Evolutionary conservation across 2,329 filamentous ascomycete genomes (phyloP).

Genomic region (Trichoderma brevicompactum): DNA sequence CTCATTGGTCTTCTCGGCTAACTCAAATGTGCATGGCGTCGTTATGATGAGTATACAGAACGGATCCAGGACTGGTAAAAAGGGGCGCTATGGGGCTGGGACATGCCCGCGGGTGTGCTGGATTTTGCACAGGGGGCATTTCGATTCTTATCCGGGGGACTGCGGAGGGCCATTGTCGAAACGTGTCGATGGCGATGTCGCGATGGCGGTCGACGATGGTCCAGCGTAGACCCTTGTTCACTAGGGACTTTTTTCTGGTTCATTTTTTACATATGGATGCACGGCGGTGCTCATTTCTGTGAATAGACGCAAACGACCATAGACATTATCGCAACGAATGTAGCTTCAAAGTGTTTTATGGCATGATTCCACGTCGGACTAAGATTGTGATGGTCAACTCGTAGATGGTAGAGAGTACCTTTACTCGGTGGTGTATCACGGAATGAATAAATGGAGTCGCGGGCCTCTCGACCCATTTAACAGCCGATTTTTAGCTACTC

Average conservation of each 20-base stretch:
- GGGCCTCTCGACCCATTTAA: background rate
- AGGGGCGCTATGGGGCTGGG: constrained; percentile 22
- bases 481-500: background rate
- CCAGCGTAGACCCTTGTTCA: background rate
- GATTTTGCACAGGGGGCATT: constrained; percentile 27
- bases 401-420: too few relatives aligned
- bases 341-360: constrained; percentile 1
- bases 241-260: constrained; percentile 23
- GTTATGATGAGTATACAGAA: constrained; percentile 30
- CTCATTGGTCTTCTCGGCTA: constrained; percentile 22
- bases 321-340: constrained; percentile 10
- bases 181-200: background rate
- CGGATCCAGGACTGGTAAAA: constrained; percentile 28
- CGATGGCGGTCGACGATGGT: background rate
- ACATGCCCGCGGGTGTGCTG: constrained; percentile 29
- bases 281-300: constrained; percentile 25
- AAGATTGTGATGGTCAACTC: too few relatives aligned
- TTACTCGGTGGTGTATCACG: too few relatives aligned
- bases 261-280: constrained; percentile 17
- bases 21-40: constrained; percentile 31
- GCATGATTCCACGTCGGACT: background rate
- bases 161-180: background rate
- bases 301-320: constrained; percentile 19
- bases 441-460: background rate
- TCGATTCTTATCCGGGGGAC: constrained; percentile 19